Percentiles rank a stretch among this genome's conserved stretches.
These are phyloP conservation scores for Saururus chinensis DNA, from an alignment of 164 flowering plant genomes.

Conservation along the genomic window DNA sequence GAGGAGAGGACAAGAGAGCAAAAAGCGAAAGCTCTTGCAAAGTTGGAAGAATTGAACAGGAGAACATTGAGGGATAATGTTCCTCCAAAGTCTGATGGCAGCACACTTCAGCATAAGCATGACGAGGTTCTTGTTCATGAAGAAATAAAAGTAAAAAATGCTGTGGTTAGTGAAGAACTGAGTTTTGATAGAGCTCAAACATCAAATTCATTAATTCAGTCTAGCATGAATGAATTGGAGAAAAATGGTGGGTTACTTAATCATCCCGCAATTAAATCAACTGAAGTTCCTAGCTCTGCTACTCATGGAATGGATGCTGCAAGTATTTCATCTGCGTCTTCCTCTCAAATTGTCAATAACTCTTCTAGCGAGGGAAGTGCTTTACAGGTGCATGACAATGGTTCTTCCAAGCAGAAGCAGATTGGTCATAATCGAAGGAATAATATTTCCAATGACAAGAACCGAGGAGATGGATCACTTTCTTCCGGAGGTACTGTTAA, in stretches of 20 bases:
- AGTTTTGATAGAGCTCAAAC: constrained; percentile 8
- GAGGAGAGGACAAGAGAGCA: constrained; percentile 79
- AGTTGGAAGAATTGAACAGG: constrained; percentile 83
- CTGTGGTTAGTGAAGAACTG: constrained; percentile 6
- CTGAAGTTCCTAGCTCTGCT: constrained; percentile 15
- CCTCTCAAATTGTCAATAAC: constrained; percentile 14
- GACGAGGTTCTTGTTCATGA: constrained; percentile 19
- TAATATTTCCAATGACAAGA: constrained; percentile 24
- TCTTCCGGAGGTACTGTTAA: neutral
- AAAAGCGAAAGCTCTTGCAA: constrained; percentile 91
- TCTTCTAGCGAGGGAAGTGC: constrained; percentile 7
- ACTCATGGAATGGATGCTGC: constrained; percentile 11
- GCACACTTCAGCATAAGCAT: constrained; percentile 17
- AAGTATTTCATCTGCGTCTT: constrained; percentile 13
- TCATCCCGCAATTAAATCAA: constrained; percentile 9
- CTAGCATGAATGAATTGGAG: constrained; percentile 6
- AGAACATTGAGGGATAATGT: constrained; percentile 39
- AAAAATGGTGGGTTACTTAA: constrained; percentile 15
- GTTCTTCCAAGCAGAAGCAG: constrained; percentile 36
- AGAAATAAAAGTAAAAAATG: constrained; percentile 1
- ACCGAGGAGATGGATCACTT: constrained; percentile 17
- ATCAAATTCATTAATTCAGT: constrained; percentile 10
- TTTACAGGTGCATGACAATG: constrained; percentile 21
- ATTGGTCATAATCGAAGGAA: constrained; percentile 34
- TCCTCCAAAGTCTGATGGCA: constrained; percentile 26